Evolutionary conservation across 225 moss, liverwort and hornwort genomes (phyloP).

Genomic region (Physcomitrellopsis africana): DNA sequence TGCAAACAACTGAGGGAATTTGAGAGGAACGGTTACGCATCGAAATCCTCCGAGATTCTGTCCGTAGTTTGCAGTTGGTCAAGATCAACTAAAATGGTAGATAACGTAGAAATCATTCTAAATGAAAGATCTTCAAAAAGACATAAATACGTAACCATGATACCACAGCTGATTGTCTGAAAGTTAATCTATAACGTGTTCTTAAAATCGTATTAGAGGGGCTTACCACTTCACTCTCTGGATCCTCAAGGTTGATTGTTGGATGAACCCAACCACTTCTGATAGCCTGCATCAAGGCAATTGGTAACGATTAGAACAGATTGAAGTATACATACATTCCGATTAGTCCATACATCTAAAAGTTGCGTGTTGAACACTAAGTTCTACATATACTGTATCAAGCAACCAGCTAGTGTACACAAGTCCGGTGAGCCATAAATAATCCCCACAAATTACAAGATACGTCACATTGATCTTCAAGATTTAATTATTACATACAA

Average conservation of each 20-base stretch:
- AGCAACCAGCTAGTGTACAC: not conserved
- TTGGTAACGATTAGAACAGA: conserved; percentile 6
- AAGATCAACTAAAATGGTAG: no score
- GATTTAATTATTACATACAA: not conserved
- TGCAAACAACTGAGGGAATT: not conserved
- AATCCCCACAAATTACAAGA: not conserved
- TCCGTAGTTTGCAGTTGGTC: no score
- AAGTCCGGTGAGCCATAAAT: not conserved
- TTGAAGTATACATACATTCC: not conserved
- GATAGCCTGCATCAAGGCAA: conserved; percentile 49
- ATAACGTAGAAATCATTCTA: no score
- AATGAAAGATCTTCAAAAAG: no score
- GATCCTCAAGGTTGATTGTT: conserved; percentile 61
- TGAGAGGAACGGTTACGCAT: no score
- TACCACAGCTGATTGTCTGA: no score
- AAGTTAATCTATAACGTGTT: not conserved
- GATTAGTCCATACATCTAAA: not conserved
- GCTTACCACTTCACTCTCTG: conserved; percentile 56
- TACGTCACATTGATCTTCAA: not conserved
- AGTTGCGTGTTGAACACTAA: not conserved
- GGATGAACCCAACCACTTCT: conserved; percentile 71
- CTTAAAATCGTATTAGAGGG: conserved; percentile 4
- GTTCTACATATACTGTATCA: not conserved
- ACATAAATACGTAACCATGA: no score
- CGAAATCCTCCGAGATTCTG: no score